Percentiles rank a stretch among this genome's conserved stretches.
Evolutionary conservation across 257 asterid genomes (phyloP).

Genomic region (Echium plantagineum): DNA sequence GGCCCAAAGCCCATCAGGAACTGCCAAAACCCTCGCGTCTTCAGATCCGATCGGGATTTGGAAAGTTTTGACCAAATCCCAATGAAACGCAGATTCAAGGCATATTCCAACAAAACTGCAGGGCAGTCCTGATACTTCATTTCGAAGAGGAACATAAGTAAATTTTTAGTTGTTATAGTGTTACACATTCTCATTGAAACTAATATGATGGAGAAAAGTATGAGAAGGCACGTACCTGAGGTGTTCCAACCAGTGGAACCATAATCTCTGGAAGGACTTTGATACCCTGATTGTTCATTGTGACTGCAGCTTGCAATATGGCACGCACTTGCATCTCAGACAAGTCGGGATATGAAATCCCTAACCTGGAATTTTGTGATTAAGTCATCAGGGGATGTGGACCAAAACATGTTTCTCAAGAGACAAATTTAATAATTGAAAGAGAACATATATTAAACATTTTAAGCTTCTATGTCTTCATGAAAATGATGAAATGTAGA

Average conservation of each 20-base stretch:
- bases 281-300: constrained; percentile 63
- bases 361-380: constrained; percentile 43
- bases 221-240: constrained; percentile 41
- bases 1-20: too few relatives aligned
- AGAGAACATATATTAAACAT: too few relatives aligned
- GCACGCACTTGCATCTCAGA: constrained; percentile 95
- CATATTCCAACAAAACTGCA: too few relatives aligned
- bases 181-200: background rate
- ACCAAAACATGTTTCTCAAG: background rate
- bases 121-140: too few relatives aligned
- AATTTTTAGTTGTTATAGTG: too few relatives aligned
- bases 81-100: too few relatives aligned
- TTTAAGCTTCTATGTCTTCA: background rate
- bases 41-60: too few relatives aligned
- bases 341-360: constrained; percentile 89
- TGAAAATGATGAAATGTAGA: background rate
- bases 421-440: too few relatives aligned
- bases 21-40: too few relatives aligned
- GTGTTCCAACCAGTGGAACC: constrained; percentile 96
- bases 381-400: background rate
- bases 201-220: background rate
- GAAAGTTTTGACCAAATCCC: background rate
- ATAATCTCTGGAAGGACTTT: constrained; percentile 78
- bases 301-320: constrained; percentile 83
- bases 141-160: background rate